Evolutionary conservation across 208 protist genomes (phyloP), one percentile per base, ranked within the genome.

Genomic region (Wallacemonas sp.): DNA sequence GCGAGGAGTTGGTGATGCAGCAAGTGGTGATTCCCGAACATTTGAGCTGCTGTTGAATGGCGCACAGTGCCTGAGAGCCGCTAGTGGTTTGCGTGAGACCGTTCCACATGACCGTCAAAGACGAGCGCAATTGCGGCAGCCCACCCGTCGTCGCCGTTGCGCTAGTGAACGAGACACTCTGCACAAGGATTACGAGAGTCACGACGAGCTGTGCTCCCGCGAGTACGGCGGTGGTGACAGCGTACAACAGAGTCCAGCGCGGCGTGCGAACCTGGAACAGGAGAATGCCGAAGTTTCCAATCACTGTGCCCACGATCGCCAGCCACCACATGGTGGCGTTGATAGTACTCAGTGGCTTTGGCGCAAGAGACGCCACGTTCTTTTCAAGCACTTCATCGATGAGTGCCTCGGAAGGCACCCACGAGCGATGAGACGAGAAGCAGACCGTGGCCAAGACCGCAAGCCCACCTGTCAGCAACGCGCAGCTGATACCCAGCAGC

Each of bases 1-100:
- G 33, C 0, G 65, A 55, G 3, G 68, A 71, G 52, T 85, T 85
- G 5, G 71, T 79, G 19, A 79, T 34, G 44, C 79, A 85, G 45
- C 74, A 81, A 3, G 9, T 62, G 19, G 55, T 66, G 24, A 79
- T 64, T 10, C 79, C 79, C 1, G 75, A 76, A 66, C 75, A 85
- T 5, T 62, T 22, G 30, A 81, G 68, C 4, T 32, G 10, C 3
- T 34, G 24, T 53, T 81, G 63, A 62, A 74, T 70, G 1, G 38
- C 30, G 42, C 71, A 79, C 48, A 57, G 42, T n/a, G 17, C 66
- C 1, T 0, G 48, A 17, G 50, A 5, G 0, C 50, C 50, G 21
- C 50, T 57, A 0, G 50, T 3, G 12, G 3, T 19, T 57, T 24
- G 29, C 17, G 50, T 9, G 38, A 57, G 50, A 3, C 30, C 26